A percentile compares a stretch with the other conserved stretches of the same genome.
These are phyloP conservation scores for Hansfordia pulvinata DNA, from an alignment of 2,329 filamentous ascomycete genomes.

Conservation along the genomic window DNA sequence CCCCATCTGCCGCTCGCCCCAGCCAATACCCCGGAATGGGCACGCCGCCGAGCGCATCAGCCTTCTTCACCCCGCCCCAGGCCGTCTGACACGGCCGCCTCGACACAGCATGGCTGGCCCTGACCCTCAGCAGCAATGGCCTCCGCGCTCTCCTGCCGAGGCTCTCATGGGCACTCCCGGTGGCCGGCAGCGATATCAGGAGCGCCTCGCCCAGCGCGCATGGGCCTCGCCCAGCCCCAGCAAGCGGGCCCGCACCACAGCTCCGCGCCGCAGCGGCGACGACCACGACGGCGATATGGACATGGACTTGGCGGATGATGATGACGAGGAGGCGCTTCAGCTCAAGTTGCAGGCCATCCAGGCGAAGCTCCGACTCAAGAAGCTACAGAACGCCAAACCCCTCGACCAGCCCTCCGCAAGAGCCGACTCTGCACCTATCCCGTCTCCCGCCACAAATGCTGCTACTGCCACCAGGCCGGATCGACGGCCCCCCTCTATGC, in stretches of 20 bases:
- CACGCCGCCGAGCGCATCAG: no score
- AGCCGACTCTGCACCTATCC: conserved; percentile 4
- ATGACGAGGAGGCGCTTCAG: conserved; percentile 82
- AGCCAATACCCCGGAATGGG: no score
- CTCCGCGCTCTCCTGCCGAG: conserved; percentile 52
- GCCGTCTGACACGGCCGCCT: no score
- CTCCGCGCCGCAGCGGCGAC: conserved; percentile 8
- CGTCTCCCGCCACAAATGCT: conserved; percentile 7
- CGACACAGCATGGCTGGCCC: no score
- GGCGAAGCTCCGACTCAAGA: conserved; percentile 76
- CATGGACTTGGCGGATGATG: conserved; percentile 45
- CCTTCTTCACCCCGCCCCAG: no score
- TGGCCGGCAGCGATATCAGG: conserved; percentile 64
- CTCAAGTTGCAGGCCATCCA: conserved; percentile 81
- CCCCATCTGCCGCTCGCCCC: no score
- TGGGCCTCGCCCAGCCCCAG: conserved; percentile 58
- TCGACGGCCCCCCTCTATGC: conserved; percentile 6
- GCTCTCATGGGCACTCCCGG: conserved; percentile 56
- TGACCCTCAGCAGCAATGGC: conserved; percentile 44
- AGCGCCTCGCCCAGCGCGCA: conserved; percentile 50
- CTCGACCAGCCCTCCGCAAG: conserved; percentile 9
- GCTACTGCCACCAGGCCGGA: conserved; percentile 8
- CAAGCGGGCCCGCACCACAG: conserved; percentile 29
- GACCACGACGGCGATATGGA: conserved; percentile 17
- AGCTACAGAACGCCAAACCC: conserved; percentile 55